A percentile compares a stretch with the other conserved stretches of the same genome.
These are phyloP conservation scores for Teratosphaeria epicoccoides DNA, from an alignment of 2,329 filamentous ascomycete genomes.

Conservation along the genomic window DNA sequence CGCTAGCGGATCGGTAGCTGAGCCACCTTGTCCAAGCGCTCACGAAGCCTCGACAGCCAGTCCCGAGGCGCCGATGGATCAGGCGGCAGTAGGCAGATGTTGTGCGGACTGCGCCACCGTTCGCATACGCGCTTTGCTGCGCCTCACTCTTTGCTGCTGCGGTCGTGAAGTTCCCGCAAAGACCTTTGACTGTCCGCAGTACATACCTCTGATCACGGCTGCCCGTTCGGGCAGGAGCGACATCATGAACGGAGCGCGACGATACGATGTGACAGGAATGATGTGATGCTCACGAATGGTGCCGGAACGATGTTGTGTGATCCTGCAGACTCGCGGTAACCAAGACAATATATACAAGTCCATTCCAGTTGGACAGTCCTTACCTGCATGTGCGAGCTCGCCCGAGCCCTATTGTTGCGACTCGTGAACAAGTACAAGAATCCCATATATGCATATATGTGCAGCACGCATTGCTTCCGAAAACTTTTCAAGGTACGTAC, in stretches of 20 bases:
- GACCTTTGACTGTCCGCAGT: neutral
- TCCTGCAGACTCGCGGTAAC: too few relatives aligned
- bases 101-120: neutral
- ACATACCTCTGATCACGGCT: neutral
- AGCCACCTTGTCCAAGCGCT: neutral
- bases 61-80: neutral
- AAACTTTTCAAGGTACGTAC: neutral
- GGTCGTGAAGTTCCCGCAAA: neutral
- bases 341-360: too few relatives aligned
- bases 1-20: neutral
- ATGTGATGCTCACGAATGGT: too few relatives aligned
- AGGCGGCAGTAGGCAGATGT: neutral
- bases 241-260: too few relatives aligned
- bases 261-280: too few relatives aligned
- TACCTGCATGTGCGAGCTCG: too few relatives aligned
- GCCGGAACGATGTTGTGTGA: too few relatives aligned
- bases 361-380: too few relatives aligned
- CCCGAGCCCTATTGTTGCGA: too few relatives aligned
- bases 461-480: neutral
- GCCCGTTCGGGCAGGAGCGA: neutral
- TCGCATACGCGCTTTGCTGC: neutral
- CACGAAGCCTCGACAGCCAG: neutral
- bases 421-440: too few relatives aligned
- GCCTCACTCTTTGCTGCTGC: neutral
- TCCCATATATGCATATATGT: neutral